Evolutionary conservation across 1,284 basidiomycete species (phyloP).

Genomic region (Abortiporus biennis): DNA sequence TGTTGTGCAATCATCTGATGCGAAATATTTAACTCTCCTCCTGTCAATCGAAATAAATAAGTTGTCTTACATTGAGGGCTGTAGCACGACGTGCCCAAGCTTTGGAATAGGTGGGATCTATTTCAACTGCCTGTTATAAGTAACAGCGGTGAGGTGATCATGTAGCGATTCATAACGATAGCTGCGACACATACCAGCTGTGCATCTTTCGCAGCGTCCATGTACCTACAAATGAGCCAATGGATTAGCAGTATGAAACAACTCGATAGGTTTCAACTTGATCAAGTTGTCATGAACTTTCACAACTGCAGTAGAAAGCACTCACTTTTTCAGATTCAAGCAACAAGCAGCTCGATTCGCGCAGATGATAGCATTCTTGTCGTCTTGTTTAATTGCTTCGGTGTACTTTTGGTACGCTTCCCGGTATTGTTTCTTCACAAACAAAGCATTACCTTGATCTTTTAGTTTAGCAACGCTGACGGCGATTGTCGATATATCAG

Average conservation of each 20-base stretch:
- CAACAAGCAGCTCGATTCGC: slow-evolving; percentile 27
- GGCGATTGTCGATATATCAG: background rate
- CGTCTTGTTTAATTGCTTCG: slow-evolving; percentile 21
- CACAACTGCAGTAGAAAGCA: background rate
- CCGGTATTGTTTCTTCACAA: slow-evolving; percentile 19
- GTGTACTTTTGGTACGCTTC: slow-evolving; percentile 24
- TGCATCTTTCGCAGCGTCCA: slow-evolving; percentile 13
- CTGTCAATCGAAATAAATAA: slow-evolving; percentile 1
- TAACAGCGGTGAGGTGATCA: background rate
- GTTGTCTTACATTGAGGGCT: slow-evolving; percentile 22
- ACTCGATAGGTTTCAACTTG: background rate
- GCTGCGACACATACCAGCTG: slow-evolving; percentile 6
- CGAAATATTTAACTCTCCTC: background rate
- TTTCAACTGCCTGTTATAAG: slow-evolving; percentile 23
- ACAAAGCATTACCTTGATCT: slow-evolving; percentile 16
- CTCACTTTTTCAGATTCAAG: slow-evolving; percentile 11
- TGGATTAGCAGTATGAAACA: background rate
- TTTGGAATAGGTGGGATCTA: slow-evolving; percentile 30
- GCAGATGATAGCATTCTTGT: slow-evolving; percentile 23
- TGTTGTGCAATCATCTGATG: slow-evolving; percentile 15
- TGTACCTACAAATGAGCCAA: slow-evolving; percentile 8
- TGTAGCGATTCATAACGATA: background rate
- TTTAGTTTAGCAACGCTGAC: slow-evolving; percentile 6
- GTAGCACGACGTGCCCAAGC: slow-evolving; percentile 28
- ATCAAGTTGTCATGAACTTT: background rate